Percentiles rank a stretch among this genome's conserved stretches.
phyloP scores from a whole-genome alignment of 371 early-diverging fungal genomes.

The Fennellomyces sp. region DNA sequence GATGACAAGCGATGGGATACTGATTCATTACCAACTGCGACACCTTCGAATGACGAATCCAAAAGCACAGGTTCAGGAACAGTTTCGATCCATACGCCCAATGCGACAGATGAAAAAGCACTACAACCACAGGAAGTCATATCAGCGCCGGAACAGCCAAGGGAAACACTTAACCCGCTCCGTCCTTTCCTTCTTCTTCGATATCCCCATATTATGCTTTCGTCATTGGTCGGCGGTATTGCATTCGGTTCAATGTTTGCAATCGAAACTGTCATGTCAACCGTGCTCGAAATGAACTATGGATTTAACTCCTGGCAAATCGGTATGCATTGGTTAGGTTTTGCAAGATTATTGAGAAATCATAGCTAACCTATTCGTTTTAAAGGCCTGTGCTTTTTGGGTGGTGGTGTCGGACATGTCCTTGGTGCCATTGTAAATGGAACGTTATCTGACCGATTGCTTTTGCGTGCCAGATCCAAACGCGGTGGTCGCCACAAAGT shows the following conservation, averaged over 20 bases:
- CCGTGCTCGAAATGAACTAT: constrained; percentile 26
- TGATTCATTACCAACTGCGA: not conserved
- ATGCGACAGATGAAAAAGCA: too few species aligned
- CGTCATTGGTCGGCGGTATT: constrained; percentile 47
- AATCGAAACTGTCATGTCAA: constrained; percentile 40
- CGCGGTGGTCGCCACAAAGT: constrained; percentile 26
- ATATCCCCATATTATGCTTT: constrained; percentile 48
- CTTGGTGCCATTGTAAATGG: constrained; percentile 34
- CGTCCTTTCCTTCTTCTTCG: constrained; percentile 34
- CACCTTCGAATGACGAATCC: not conserved
- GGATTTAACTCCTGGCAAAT: constrained; percentile 40
- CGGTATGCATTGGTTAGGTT: too few species aligned
- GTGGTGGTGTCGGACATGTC: constrained; percentile 48
- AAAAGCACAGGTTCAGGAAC: too few species aligned
- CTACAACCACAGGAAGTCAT: too few species aligned
- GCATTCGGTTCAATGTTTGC: constrained; percentile 55
- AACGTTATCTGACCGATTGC: constrained; percentile 22
- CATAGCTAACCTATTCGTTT: not conserved
- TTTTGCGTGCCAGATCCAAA: constrained; percentile 21
- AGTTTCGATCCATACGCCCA: too few species aligned
- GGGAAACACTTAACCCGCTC: constrained; percentile 28
- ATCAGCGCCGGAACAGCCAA: not conserved
- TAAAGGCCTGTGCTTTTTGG: constrained; percentile 39
- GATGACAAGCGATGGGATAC: constrained; percentile 15
- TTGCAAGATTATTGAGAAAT: constrained; percentile 15